Evolutionary conservation across 768 basidiomycete species (phyloP).

Genomic region (Gymnopilus dilepis): DNA sequence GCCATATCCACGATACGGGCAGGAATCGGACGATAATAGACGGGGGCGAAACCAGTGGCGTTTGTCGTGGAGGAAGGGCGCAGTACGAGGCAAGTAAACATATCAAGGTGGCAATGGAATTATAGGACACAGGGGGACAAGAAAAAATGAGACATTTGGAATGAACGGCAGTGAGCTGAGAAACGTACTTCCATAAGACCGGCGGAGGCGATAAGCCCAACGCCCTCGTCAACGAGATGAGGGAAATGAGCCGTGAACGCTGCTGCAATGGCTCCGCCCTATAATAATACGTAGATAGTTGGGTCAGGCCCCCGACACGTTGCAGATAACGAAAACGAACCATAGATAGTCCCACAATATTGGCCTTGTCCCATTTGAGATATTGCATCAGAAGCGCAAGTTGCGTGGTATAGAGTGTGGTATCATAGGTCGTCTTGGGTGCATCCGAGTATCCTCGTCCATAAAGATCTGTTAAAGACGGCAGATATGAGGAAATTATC

Average conservation of each 20-base stretch:
- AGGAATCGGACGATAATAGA: neutral
- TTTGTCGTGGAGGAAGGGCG: neutral
- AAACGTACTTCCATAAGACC: slow-evolving; percentile 67
- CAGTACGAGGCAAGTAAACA: too few relatives aligned
- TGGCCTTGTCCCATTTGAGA: slow-evolving; percentile 69
- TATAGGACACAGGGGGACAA: too few relatives aligned
- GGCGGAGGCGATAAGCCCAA: slow-evolving; percentile 70
- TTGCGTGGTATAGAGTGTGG: slow-evolving; percentile 70
- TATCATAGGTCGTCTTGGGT: slow-evolving; percentile 70
- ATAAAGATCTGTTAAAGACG: slow-evolving; percentile 62
- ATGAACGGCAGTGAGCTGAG: neutral
- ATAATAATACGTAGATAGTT: slow-evolving; percentile 1
- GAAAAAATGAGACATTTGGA: neutral
- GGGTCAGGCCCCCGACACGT: neutral
- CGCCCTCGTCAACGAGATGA: slow-evolving; percentile 65
- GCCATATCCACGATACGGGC: neutral
- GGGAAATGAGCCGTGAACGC: slow-evolving; percentile 77
- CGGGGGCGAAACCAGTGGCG: neutral
- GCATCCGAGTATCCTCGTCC: slow-evolving; percentile 87
- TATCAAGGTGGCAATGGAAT: too few relatives aligned
- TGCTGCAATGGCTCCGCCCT: slow-evolving; percentile 79
- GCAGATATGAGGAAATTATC: neutral
- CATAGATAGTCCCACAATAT: slow-evolving; percentile 79
- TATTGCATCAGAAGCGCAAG: slow-evolving; percentile 87
- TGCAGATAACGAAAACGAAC: slow-evolving; percentile 37